These are phyloP conservation scores for Pezicula radicicola DNA, from an alignment of 2,329 filamentous ascomycete genomes.

Conservation along the genomic window DNA sequence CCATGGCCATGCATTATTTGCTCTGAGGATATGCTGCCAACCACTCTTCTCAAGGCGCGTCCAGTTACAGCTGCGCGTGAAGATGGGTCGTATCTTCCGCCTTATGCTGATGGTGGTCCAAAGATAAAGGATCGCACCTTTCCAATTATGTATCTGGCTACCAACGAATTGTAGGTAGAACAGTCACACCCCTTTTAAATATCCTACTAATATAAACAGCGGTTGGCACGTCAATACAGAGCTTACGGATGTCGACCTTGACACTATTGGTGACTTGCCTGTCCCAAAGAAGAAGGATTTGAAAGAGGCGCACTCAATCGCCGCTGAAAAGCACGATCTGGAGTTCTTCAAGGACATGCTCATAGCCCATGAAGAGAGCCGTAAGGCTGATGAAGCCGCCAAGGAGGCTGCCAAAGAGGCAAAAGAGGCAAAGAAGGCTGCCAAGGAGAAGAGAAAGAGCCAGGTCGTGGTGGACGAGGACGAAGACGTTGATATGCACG, in stretches of 20 bases:
- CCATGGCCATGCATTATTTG: conserved; percentile 94
- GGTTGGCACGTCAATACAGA: conserved; percentile 89
- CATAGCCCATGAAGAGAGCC: conserved; percentile 63
- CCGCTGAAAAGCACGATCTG: conserved; percentile 73
- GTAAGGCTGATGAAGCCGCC: conserved; percentile 47
- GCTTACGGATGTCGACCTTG: conserved; percentile 72
- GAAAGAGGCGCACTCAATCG: conserved; percentile 75
- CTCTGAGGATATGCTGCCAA: conserved; percentile 90
- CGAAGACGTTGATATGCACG: conserved; percentile 60
- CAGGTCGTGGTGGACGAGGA: conserved; percentile 48
- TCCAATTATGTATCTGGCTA: conserved; percentile 90
- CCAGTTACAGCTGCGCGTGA: conserved; percentile 79
- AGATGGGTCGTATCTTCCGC: conserved; percentile 84
- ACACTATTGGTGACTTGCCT: conserved; percentile 64
- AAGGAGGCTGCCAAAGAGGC: conserved; percentile 45
- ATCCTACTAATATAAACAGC: conserved; percentile 45
- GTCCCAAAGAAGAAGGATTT: conserved; percentile 79
- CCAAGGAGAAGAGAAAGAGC: conserved; percentile 45
- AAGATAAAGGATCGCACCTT: conserved; percentile 82
- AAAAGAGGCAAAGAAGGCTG: conserved; percentile 44
- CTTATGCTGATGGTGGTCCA: conserved; percentile 85
- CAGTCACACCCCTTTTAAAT: neutral
- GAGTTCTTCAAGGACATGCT: conserved; percentile 82
- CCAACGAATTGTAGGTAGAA: conserved; percentile 90
- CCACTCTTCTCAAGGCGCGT: conserved; percentile 69